These are phyloP conservation scores for Talaromyces marneffei DNA, from an alignment of 2,329 filamentous ascomycete species.

Conservation along the genomic window DNA sequence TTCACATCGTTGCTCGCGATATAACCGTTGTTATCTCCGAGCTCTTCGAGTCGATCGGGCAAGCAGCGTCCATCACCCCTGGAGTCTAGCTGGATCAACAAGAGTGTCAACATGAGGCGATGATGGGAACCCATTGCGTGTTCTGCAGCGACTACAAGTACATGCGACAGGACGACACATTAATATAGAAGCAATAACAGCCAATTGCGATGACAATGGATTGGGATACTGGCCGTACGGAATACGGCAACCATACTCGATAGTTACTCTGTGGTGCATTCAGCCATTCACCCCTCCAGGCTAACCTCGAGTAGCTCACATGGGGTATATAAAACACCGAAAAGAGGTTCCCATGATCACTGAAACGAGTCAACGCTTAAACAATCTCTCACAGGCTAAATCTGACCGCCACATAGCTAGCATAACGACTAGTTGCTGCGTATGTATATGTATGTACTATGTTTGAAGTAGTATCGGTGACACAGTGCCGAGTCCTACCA, in stretches of 20 bases:
- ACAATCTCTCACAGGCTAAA: too few species aligned
- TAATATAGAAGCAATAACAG: not conserved
- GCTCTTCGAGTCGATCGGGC: not conserved
- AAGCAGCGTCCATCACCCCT: not conserved
- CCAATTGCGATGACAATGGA: not conserved
- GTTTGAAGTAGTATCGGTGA: not conserved
- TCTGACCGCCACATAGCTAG: too few species aligned
- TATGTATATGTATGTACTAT: too few species aligned
- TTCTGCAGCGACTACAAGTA: not conserved
- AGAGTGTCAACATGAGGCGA: not conserved
- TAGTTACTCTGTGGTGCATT: too few species aligned
- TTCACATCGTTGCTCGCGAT: too few species aligned
- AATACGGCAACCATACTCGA: too few species aligned
- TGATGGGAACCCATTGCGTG: not conserved
- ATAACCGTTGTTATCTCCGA: too few species aligned
- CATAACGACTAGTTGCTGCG: too few species aligned
- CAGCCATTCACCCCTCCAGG: not conserved
- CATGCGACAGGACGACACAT: not conserved
- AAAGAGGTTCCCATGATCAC: too few species aligned
- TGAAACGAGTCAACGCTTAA: not conserved
- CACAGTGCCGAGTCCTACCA: not conserved
- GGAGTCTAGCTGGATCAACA: not conserved
- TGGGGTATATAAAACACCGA: too few species aligned
- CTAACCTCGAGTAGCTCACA: too few species aligned
- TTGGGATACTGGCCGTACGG: not conserved